These are phyloP conservation scores for Amanita jacksonii DNA, from an alignment of 768 basidiomycete genomes.

Conservation along the genomic window DNA sequence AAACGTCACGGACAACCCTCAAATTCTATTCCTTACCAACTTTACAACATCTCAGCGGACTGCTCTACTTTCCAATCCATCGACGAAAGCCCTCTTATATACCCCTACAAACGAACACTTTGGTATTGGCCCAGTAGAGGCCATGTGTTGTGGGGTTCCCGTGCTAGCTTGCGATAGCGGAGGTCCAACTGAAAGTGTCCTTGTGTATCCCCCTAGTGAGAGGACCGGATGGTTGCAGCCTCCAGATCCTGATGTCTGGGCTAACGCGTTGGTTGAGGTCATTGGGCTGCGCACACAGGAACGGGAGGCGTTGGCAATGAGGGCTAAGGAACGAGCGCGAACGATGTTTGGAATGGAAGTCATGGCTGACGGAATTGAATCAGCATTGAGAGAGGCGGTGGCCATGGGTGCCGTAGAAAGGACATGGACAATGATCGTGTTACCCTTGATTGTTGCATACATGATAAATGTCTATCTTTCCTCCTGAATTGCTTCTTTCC, in stretches of 20 bases:
- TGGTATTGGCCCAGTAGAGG: constrained; percentile 93
- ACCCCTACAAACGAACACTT: constrained; percentile 96
- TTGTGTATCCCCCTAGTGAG: constrained; percentile 24
- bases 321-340: constrained; percentile 54
- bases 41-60: constrained; percentile 81
- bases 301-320: constrained; percentile 36
- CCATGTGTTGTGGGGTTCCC: constrained; percentile 85
- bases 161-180: constrained; percentile 82
- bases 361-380: constrained; percentile 56
- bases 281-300: constrained; percentile 32
- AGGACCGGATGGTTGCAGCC: constrained; percentile 73
- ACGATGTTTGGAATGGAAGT: constrained; percentile 68
- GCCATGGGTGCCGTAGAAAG: constrained; percentile 37
- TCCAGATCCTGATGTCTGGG: constrained; percentile 62
- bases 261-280: constrained; percentile 54
- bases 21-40: constrained; percentile 86
- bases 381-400: constrained; percentile 42
- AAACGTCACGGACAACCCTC: constrained; percentile 31
- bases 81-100: constrained; percentile 74
- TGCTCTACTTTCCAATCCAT: constrained; percentile 58
- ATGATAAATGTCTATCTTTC: not conserved
- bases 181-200: constrained; percentile 84
- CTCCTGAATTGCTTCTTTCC: constrained; percentile 4
- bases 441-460: not conserved
- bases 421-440: constrained; percentile 16